Base-by-base conservation (phyloP, 257 asterid species). In the Solanum raphanifolium region DNA sequence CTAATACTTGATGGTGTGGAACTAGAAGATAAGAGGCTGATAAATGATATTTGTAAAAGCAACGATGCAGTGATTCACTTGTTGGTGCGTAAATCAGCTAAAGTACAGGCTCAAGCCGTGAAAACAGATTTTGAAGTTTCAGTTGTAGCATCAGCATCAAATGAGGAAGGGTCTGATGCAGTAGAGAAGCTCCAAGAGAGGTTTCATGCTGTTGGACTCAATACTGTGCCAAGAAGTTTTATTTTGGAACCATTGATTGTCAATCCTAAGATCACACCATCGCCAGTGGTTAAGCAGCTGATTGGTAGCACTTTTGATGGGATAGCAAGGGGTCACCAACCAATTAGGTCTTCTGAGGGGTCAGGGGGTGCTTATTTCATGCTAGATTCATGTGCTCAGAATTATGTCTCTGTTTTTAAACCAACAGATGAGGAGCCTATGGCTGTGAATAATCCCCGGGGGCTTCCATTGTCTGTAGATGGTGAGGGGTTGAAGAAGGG, bases 401-500 rank as follows among this genome's bases (percentile, higher is more conserved):
- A 89, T 83, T 93, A 90, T 38, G 88, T 91, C 7, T 93, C 98
- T 9, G 93, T 94, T 29, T 94, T 94, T 89, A 95, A 95, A 92
- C 95, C 98, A 55, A 83, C 91, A 29, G 98, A 93, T 29, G 98
- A 93, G 93, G 98, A 95, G 90, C 96, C 96, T 41, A 92, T 95
- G 98, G 98, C 96, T 83, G 92, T 91, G 83, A 95, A 94, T 72
- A 94, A 95, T 52, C 98, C 98, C 46, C 92, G 87, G 15, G 96
- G 96, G 78, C 91, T 93, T 20, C 96, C 95, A 52, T 48, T 95
- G 90, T 92, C 98, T 20, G 66, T 89, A 8, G 79, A 90, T 65
- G 98, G 98, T 13, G 98, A 94, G 89, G 98, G 98, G 55, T 86
- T 95, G 89, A 95, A 94, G 92, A 95, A 90, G 88, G 98, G 98